These are phyloP conservation scores for Isochrysis galbana DNA, from an alignment of 78 protist species.

Conservation along the genomic window DNA sequence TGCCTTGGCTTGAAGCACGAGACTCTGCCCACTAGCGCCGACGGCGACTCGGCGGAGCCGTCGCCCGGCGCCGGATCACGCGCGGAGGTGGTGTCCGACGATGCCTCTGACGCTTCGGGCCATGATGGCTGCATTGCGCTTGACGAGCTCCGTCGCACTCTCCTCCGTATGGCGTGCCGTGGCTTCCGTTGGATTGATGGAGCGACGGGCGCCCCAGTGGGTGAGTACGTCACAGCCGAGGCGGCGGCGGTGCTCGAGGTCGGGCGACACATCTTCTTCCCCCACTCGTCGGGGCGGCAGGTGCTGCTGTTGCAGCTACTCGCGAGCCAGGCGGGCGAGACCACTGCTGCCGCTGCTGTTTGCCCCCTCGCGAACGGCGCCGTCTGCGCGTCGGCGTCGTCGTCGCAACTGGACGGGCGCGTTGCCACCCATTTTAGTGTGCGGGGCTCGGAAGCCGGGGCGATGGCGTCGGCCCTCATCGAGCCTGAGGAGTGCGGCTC, in stretches of 20 bases:
- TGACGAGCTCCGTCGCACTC: background rate
- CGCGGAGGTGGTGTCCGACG: background rate
- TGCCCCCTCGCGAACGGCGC: background rate
- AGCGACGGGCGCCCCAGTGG: background rate
- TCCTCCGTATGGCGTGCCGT: background rate
- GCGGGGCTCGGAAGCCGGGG: background rate
- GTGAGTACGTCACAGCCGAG: background rate
- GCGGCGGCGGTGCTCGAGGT: constrained; percentile 7
- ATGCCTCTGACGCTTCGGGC: background rate
- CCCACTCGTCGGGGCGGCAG: background rate
- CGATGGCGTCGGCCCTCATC: background rate
- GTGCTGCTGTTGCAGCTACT: background rate
- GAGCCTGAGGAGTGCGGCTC: no score
- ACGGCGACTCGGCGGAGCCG: background rate
- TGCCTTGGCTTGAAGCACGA: no score
- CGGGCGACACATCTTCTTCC: constrained; percentile 1
- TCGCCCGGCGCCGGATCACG: background rate
- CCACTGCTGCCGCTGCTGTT: background rate
- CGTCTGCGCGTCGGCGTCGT: background rate
- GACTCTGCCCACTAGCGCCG: no score
- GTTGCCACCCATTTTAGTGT: background rate
- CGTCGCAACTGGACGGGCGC: no score
- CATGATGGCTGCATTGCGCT: background rate
- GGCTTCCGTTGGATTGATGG: background rate
- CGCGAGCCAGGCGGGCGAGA: no score